phyloP scores from a whole-genome alignment of 345 rosid species.

The Sonneratia alba region DNA sequence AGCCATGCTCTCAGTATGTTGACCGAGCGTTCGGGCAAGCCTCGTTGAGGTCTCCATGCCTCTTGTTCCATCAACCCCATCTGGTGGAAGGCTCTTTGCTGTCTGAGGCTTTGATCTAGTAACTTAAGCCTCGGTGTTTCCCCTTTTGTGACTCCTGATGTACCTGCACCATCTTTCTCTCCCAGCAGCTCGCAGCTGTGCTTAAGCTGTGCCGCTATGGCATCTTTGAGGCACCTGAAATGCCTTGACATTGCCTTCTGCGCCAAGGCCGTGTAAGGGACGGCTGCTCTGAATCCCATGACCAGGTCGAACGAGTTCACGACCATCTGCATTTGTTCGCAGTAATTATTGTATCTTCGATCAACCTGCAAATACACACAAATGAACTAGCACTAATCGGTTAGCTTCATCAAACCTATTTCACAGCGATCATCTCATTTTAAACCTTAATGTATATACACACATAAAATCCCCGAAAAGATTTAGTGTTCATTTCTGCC shows the following conservation, averaged over 20 bases:
- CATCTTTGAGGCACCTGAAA: slow-evolving; percentile 86
- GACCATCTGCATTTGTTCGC: slow-evolving; percentile 96
- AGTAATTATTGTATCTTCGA: slow-evolving; percentile 80
- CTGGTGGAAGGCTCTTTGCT: slow-evolving; percentile 81
- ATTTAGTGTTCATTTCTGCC: no score
- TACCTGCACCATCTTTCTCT: slow-evolving; percentile 49
- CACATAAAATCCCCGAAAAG: no score
- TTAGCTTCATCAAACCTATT: not conserved
- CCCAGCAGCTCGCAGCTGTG: slow-evolving; percentile 74
- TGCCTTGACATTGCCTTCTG: slow-evolving; percentile 99
- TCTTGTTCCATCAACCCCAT: slow-evolving; percentile 61
- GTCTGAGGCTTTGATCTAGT: slow-evolving; percentile 82
- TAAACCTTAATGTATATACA: no score
- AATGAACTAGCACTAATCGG: not conserved
- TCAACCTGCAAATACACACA: slow-evolving; percentile 49
- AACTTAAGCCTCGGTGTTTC: slow-evolving; percentile 81
- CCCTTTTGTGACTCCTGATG: slow-evolving; percentile 76
- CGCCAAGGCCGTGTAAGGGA: slow-evolving; percentile 86
- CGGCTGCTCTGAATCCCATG: slow-evolving; percentile 85
- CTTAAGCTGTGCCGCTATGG: slow-evolving; percentile 57
- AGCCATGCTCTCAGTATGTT: slow-evolving; percentile 94
- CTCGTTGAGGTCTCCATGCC: slow-evolving; percentile 95
- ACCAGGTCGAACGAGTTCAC: slow-evolving; percentile 91
- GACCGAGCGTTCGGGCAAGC: slow-evolving; percentile 96
- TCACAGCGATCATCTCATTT: not conserved